These are phyloP conservation scores for Linnemannia schmuckeri DNA, from an alignment of 192 early-diverging fungal species.

Conservation along the genomic window DNA sequence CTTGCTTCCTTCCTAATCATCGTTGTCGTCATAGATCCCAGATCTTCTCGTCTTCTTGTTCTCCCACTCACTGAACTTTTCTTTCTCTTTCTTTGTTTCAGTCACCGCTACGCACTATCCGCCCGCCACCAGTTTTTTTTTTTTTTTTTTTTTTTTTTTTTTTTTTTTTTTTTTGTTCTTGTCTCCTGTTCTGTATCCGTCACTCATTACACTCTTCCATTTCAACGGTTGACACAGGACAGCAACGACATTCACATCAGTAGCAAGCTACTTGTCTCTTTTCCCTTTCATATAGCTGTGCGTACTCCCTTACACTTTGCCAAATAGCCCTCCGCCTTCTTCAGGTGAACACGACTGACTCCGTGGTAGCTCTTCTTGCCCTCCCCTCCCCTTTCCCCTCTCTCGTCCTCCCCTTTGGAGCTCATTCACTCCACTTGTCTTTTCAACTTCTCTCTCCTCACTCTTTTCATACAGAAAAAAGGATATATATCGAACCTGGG, in stretches of 20 bases:
- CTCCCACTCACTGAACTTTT: too few relatives aligned
- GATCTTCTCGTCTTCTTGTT: neutral
- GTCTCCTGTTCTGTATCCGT: neutral
- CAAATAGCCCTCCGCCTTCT: neutral
- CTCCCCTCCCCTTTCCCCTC: neutral
- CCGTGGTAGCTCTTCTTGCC: neutral
- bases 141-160: too few relatives aligned
- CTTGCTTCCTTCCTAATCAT: neutral
- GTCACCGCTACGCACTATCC: too few relatives aligned
- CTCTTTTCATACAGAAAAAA: neutral
- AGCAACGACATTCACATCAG: neutral
- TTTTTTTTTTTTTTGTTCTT: too few relatives aligned
- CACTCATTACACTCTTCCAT: neutral
- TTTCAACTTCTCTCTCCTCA: neutral
- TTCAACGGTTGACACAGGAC: neutral
- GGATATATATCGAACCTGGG: neutral
- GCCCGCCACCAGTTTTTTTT: too few relatives aligned
- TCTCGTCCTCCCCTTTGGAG: neutral
- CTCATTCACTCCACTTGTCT: neutral
- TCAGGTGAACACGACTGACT: too few relatives aligned
- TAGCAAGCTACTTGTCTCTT: neutral
- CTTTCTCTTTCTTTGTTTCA: slow-evolving; percentile 2
- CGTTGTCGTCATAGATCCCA: neutral
- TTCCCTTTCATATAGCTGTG: neutral
- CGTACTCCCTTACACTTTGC: neutral